Evolutionary conservation across 129 eudicot genomes (phyloP).

Genomic region (Centrapalus pauciflorus): DNA sequence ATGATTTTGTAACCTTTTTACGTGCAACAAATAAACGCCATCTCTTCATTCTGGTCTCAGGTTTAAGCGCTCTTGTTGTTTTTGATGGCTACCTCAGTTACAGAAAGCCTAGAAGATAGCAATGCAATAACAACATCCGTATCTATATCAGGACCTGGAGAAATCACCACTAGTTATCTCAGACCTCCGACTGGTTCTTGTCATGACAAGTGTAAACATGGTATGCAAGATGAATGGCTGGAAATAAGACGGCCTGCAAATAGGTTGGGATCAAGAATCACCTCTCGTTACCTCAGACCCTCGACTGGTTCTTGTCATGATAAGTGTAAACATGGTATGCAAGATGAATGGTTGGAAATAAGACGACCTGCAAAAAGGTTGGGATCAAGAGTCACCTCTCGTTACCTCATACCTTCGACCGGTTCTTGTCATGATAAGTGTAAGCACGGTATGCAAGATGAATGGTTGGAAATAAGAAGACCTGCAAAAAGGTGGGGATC

Average conservation of each 20-base stretch:
- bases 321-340: constrained; percentile 1
- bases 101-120: constrained; percentile 16
- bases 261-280: too few relatives aligned
- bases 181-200: constrained; percentile 36
- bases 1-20: too few relatives aligned
- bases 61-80: constrained; percentile 9
- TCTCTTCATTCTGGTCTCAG: constrained; percentile 14
- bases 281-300: too few relatives aligned
- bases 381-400: too few relatives aligned
- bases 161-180: constrained; percentile 15
- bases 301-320: constrained; percentile 29
- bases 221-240: background rate
- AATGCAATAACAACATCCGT: constrained; percentile 14
- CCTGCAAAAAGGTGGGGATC: constrained; percentile 29
- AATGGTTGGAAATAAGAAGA: constrained; percentile 22
- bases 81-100: constrained; percentile 38
- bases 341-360: background rate
- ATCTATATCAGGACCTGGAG: constrained; percentile 21
- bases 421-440: constrained; percentile 83
- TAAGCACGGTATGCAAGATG: constrained; percentile 42
- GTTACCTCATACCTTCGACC: too few relatives aligned
- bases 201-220: constrained; percentile 11
- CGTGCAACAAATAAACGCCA: too few relatives aligned
- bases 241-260: background rate
- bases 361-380: background rate